Conservation (phyloP, 1,139 yeast genomes). For the Suhomyces ambrosiae region DNA sequence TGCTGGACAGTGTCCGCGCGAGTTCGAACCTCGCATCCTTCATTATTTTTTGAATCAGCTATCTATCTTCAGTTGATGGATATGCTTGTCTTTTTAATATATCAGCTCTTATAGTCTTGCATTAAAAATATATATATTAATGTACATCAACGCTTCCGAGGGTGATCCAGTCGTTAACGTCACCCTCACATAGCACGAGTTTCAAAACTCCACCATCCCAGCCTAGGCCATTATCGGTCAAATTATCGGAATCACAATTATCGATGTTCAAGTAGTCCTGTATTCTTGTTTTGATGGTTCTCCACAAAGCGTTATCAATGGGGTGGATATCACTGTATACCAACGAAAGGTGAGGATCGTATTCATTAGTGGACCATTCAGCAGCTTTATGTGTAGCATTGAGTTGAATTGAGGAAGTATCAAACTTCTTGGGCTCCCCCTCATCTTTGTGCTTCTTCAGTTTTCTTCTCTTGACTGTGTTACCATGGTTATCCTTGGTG, state of each 20-base stretch:
- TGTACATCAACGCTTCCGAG: conserved; percentile 60
- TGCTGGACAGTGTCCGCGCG: conserved; percentile 71
- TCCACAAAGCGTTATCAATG: conserved; percentile 67
- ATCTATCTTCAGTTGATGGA: too few species aligned
- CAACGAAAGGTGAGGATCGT: conserved; percentile 73
- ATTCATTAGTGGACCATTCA: conserved; percentile 60
- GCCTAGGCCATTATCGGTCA: conserved; percentile 40
- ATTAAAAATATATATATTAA: conserved; percentile 15
- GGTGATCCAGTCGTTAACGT: conserved; percentile 68
- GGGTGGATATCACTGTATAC: conserved; percentile 70
- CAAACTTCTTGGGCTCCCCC: conserved; percentile 25
- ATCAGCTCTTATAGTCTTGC: too few species aligned
- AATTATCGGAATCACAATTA: conserved; percentile 43
- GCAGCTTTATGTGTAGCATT: conserved; percentile 43
- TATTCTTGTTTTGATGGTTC: conserved; percentile 68
- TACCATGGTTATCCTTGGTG: conserved; percentile 39
- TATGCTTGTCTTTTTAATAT: too few species aligned
- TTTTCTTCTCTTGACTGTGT: conserved; percentile 28
- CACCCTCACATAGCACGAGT: conserved; percentile 75
- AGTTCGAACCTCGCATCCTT: conserved; percentile 87
- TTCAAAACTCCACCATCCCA: conserved; percentile 74
- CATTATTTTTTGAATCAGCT: conserved; percentile 50
- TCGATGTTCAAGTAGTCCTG: conserved; percentile 65
- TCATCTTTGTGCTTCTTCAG: conserved; percentile 21
- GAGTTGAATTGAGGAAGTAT: conserved; percentile 24